These are phyloP conservation scores for Vaccinium darrowii DNA, from an alignment of 148 eudicot genomes.

Conservation along the genomic window DNA sequence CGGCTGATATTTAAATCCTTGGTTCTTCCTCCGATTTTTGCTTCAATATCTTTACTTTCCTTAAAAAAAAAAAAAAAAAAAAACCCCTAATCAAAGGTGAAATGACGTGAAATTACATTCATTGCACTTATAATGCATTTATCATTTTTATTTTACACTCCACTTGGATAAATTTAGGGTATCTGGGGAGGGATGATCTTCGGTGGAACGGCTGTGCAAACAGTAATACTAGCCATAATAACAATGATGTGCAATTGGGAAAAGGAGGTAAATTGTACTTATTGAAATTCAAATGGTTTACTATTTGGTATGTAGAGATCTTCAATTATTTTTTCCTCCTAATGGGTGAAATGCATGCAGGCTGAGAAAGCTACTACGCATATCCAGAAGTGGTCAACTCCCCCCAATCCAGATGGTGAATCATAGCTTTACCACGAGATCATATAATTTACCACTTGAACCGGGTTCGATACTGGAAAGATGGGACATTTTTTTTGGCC, in stretches of 20 bases:
- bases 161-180: slow-evolving; percentile 29
- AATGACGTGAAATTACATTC: neutral
- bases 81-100: neutral
- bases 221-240: slow-evolving; percentile 38
- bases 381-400: slow-evolving; percentile 37
- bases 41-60: neutral
- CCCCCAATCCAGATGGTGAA: slow-evolving; percentile 16
- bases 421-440: neutral
- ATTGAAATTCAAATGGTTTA: neutral
- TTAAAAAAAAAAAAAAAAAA: neutral
- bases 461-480: too few species aligned
- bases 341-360: slow-evolving; percentile 9
- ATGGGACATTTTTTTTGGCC: too few species aligned
- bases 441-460: too few species aligned
- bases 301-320: neutral
- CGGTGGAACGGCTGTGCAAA: slow-evolving; percentile 62
- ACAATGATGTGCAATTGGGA: slow-evolving; percentile 51
- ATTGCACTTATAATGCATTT: neutral
- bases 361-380: slow-evolving; percentile 30
- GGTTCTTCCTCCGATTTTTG: neutral
- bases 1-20: too few species aligned
- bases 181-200: slow-evolving; percentile 69
- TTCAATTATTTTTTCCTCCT: neutral
- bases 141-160: neutral
- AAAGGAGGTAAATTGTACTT: slow-evolving; percentile 38